These are phyloP conservation scores for Adansonia rubrostipa DNA, from an alignment of 441 rosid genomes.

Conservation along the genomic window DNA sequence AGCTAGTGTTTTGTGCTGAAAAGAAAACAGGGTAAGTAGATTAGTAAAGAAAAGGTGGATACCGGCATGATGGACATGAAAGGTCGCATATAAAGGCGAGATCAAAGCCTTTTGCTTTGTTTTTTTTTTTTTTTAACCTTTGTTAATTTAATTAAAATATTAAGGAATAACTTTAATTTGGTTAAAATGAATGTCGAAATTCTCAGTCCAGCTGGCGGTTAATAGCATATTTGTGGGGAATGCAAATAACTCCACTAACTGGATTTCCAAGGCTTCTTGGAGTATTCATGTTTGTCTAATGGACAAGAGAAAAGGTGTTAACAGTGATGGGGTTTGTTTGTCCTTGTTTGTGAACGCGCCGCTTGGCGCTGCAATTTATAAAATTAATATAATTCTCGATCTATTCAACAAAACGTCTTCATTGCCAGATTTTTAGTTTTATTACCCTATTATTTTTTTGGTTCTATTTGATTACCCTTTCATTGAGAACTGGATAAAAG, in stretches of 20 bases:
- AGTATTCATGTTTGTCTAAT: constrained; percentile 41
- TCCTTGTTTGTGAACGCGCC: constrained; percentile 28
- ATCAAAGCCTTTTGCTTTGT: constrained; percentile 39
- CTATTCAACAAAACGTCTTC: constrained; percentile 27
- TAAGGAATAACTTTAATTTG: background rate
- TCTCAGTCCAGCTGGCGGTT: constrained; percentile 39
- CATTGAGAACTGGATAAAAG: constrained; percentile 25
- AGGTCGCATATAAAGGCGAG: constrained; percentile 68
- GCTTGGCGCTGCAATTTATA: background rate
- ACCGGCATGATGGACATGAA: constrained; percentile 40
- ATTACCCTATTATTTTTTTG: constrained; percentile 42
- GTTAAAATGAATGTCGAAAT: constrained; percentile 42
- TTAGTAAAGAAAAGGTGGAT: constrained; percentile 24
- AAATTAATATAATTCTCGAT: too few relatives aligned
- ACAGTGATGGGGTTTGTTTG: constrained; percentile 46
- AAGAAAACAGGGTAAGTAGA: background rate
- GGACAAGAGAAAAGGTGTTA: constrained; percentile 11
- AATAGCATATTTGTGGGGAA: constrained; percentile 62
- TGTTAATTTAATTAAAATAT: background rate
- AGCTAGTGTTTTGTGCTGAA: background rate
- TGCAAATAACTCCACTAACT: constrained; percentile 65
- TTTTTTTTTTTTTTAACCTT: background rate
- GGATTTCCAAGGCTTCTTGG: constrained; percentile 61
- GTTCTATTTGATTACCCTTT: too few relatives aligned
- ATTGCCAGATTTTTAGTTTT: constrained; percentile 49